Percentiles rank a stretch among this genome's conserved stretches.
Conservation (phyloP, 805 yeast species). For the Teunomyces lycoperdinae region DNA sequence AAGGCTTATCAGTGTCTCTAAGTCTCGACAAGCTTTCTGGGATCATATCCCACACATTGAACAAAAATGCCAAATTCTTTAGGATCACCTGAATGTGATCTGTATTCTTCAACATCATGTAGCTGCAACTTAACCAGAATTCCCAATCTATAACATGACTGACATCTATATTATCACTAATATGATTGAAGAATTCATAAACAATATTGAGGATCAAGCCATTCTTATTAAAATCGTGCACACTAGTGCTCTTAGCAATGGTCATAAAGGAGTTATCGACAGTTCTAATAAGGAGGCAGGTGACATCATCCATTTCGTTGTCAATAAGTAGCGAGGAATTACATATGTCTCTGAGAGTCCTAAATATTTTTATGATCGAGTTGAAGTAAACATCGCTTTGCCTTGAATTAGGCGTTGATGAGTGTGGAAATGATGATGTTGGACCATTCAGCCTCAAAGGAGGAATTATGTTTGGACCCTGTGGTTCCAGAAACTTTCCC, state of each 20-base stretch:
- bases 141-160: slow-evolving; percentile 56
- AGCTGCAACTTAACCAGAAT: slow-evolving; percentile 66
- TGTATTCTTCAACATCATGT: slow-evolving; percentile 55
- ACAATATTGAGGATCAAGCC: slow-evolving; percentile 40
- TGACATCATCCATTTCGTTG: slow-evolving; percentile 23
- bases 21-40: slow-evolving; percentile 36
- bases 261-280: slow-evolving; percentile 34
- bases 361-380: slow-evolving; percentile 39
- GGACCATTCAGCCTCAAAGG: slow-evolving; percentile 1
- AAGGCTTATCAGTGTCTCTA: slow-evolving; percentile 3
- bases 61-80: slow-evolving; percentile 62
- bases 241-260: slow-evolving; percentile 34
- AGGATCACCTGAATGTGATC: slow-evolving; percentile 61
- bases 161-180: slow-evolving; percentile 18
- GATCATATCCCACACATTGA: slow-evolving; percentile 70
- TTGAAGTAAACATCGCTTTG: slow-evolving; percentile 35
- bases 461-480: background rate
- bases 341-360: slow-evolving; percentile 35
- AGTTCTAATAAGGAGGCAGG: slow-evolving; percentile 12
- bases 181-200: slow-evolving; percentile 37
- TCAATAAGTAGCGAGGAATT: slow-evolving; percentile 13
- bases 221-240: slow-evolving; percentile 37
- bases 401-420: slow-evolving; percentile 15
- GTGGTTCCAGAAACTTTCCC: slow-evolving; percentile 7
- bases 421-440: slow-evolving; percentile 8